Evolutionary conservation across 2,329 filamentous ascomycete genomes (phyloP).

Genomic region (Purpureocillium takamizusanense): DNA sequence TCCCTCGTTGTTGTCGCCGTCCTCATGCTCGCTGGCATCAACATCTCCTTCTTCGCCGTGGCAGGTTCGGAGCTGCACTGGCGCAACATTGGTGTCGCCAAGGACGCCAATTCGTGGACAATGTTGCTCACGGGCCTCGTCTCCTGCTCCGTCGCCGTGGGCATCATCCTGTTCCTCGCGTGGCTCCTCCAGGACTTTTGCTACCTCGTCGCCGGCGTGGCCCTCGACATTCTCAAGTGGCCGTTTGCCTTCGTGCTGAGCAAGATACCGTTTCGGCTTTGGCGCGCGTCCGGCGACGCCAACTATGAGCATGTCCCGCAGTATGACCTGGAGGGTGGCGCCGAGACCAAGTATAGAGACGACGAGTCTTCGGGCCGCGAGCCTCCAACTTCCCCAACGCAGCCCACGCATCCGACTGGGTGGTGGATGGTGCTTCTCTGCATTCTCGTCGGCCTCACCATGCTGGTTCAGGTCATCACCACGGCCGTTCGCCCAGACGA

Average conservation of each 20-base stretch:
- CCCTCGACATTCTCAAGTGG: constrained; percentile 11
- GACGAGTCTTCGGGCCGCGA: not conserved
- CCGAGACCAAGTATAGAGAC: constrained; percentile 6
- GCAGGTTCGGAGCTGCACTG: constrained; percentile 18
- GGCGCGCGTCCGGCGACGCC: not conserved
- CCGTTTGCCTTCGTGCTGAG: constrained; percentile 7
- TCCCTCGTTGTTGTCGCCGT: constrained; percentile 13
- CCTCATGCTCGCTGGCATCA: constrained; percentile 11
- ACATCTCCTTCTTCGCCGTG: constrained; percentile 21
- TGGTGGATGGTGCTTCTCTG: constrained; percentile 7
- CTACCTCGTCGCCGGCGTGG: constrained; percentile 10
- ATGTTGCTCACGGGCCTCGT: constrained; percentile 16
- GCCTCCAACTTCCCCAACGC: not conserved
- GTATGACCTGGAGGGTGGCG: constrained; percentile 7
- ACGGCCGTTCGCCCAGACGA: constrained; percentile 19
- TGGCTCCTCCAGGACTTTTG: constrained; percentile 13
- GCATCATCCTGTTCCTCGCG: constrained; percentile 7
- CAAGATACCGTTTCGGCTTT: constrained; percentile 5
- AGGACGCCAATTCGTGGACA: constrained; percentile 13
- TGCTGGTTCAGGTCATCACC: constrained; percentile 15
- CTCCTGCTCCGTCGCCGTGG: constrained; percentile 8
- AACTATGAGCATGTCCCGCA: constrained; percentile 8
- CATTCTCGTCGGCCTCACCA: constrained; percentile 12
- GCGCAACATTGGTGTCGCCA: constrained; percentile 16
- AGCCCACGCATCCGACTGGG: not conserved